phyloP scores from a whole-genome alignment of 176 grass and related monocot genomes.

The Hyparrhenia diplandra region DNA sequence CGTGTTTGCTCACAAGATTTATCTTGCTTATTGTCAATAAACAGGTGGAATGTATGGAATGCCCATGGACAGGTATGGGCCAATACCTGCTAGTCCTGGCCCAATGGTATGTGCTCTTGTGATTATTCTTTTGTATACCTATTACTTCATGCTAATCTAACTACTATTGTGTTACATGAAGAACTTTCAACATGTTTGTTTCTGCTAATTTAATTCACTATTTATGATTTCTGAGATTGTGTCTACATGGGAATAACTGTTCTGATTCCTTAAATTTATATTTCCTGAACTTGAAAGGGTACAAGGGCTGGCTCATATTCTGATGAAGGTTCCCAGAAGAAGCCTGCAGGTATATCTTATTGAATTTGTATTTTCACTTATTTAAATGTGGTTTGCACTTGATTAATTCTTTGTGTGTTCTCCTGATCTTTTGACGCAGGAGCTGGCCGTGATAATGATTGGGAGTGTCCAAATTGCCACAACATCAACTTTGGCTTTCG shows the following conservation, averaged over 20 bases:
- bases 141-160: not conserved
- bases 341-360: conserved; percentile 49
- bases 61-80: conserved; percentile 66
- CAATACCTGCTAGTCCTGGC: conserved; percentile 49
- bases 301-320: conserved; percentile 67
- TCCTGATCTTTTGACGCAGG: conserved; percentile 35
- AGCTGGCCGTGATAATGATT: conserved; percentile 80
- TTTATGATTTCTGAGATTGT: not conserved
- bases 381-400: not conserved
- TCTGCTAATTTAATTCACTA: not conserved
- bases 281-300: conserved; percentile 40
- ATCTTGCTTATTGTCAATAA: conserved; percentile 14
- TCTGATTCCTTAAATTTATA: not conserved
- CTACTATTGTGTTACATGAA: not conserved
- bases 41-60: conserved; percentile 84
- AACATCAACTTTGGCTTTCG: conserved; percentile 84
- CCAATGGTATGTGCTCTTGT: conserved; percentile 51
- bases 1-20: not conserved
- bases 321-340: conserved; percentile 74
- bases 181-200: not conserved
- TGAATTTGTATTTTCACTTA: not conserved
- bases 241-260: not conserved
- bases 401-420: not conserved
- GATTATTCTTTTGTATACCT: not conserved
- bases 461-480: conserved; percentile 81